These are phyloP conservation scores for Tubosaeta sp. DNA, from an alignment of 768 basidiomycete genomes.

Conservation along the genomic window DNA sequence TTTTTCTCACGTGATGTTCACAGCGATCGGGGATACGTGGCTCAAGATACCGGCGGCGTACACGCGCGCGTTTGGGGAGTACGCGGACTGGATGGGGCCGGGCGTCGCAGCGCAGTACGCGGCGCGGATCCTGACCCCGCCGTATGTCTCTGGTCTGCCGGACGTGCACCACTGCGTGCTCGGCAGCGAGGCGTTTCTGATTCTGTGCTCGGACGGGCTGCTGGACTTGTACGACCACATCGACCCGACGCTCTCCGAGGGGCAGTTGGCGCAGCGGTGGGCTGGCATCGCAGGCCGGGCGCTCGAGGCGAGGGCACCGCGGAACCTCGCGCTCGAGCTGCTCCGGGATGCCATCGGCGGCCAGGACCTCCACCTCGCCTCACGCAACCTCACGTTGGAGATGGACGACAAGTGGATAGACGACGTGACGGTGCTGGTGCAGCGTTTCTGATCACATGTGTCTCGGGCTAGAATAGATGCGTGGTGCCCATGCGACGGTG, in stretches of 20 bases:
- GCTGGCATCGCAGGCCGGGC: constrained; percentile 27
- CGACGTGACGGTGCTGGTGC: constrained; percentile 45
- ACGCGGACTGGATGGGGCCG: constrained; percentile 23
- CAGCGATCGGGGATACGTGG: constrained; percentile 35
- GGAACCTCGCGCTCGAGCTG: constrained; percentile 38
- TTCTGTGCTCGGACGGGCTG: constrained; percentile 47
- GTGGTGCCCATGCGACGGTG: constrained; percentile 8
- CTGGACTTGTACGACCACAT: constrained; percentile 36
- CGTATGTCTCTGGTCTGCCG: constrained; percentile 41
- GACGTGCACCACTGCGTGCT: constrained; percentile 38
- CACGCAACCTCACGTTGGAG: constrained; percentile 45
- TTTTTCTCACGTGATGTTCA: not conserved
- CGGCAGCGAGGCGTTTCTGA: constrained; percentile 28
- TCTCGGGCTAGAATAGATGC: constrained; percentile 2
- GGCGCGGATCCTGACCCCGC: constrained; percentile 40
- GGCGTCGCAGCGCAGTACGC: constrained; percentile 21
- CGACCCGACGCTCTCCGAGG: constrained; percentile 18
- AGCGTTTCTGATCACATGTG: constrained; percentile 27
- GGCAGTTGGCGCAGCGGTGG: constrained; percentile 35
- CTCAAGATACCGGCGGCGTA: constrained; percentile 33
- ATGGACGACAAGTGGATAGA: constrained; percentile 51
- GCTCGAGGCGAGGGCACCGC: constrained; percentile 16
- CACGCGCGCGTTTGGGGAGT: constrained; percentile 28
- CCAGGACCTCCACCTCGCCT: constrained; percentile 34
- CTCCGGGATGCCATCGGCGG: constrained; percentile 44